Base-by-base conservation (phyloP, 2,329 filamentous ascomycete genomes). In the Apiospora arundinis region DNA sequence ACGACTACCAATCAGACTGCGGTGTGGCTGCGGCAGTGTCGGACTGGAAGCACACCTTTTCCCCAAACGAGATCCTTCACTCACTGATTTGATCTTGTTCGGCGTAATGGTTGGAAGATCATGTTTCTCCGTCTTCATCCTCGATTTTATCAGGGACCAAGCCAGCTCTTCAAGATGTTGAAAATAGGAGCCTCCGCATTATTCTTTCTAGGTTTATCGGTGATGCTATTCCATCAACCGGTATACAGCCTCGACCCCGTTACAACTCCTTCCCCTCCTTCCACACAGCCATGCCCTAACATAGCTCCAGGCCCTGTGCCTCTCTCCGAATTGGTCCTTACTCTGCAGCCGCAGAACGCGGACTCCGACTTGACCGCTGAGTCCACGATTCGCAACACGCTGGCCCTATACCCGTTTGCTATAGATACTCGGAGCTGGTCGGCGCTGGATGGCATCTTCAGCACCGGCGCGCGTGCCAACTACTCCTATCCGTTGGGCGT, bases 401-500 rank as follows among this genome's bases (percentile, higher is more conserved):
- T 67, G 63, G 63, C 63, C 16, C 3, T 45, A 37, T 67, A 67
- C 40, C 63, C 63, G 21, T 67, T 67, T 28, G 63, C 63, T 16
- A 45, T 67, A 16, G 63, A 67, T 7, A 45, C 21, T 9, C 40
- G 63, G 12, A 45, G 21, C 7, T 67, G 44, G 4, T 42, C 37
- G 40, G 63, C 63, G 40, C 18, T 67, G 4, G 63, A 42, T 28
- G 21, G 63, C 11, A 67, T 67, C n/a, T 67, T 67, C 63, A 67
- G 37, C 37, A 14, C 8, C n/a, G 63, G 16, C 18, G 63, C 63
- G 40, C 63, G 63, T 16, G 63, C 63, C n/a, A 67, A 67, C 11
- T 67, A 67, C 40, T 67, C 63, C 6, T 23, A 67, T 25, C 63
- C 63, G 12, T 32, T 67, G 37, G 63, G 63, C 40, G 63, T 67